Evolutionary conservation across 2,329 filamentous ascomycete species (phyloP).

Genomic region (Remersonia thermophila): DNA sequence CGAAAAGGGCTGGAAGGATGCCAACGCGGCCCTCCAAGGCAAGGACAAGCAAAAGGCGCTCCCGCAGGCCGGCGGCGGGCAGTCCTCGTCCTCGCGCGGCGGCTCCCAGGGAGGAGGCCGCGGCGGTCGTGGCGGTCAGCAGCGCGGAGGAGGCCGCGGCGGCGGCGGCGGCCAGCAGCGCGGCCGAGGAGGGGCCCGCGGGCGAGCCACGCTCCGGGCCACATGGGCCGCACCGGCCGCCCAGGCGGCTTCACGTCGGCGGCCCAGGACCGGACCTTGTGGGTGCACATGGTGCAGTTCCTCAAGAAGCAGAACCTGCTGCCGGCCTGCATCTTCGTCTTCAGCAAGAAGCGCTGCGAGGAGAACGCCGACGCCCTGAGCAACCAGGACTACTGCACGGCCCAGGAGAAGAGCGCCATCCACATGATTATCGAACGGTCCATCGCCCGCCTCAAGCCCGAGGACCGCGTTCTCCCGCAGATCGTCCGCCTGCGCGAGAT

Average conservation of each 20-base stretch:
- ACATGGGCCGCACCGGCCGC: constrained; percentile 80
- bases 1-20: constrained; percentile 89
- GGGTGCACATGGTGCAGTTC: constrained; percentile 91
- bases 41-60: constrained; percentile 59
- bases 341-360: constrained; percentile 95
- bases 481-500: constrained; percentile 80
- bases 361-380: constrained; percentile 92
- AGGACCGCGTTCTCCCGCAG: constrained; percentile 83
- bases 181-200: constrained; percentile 44
- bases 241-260: constrained; percentile 77
- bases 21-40: constrained; percentile 68
- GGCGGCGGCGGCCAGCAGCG: constrained; percentile 42
- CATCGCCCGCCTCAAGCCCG: constrained; percentile 76
- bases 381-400: constrained; percentile 90
- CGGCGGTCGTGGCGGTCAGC: constrained; percentile 34
- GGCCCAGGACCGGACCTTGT: constrained; percentile 89
- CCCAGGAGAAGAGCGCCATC: constrained; percentile 86
- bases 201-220: constrained; percentile 55
- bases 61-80: constrained; percentile 15
- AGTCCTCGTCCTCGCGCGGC: constrained; percentile 29
- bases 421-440: constrained; percentile 98
- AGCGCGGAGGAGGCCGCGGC: constrained; percentile 34
- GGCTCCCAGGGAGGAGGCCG: constrained; percentile 36
- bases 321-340: constrained; percentile 93
- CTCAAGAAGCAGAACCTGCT: constrained; percentile 77